Conservation (phyloP, 2,329 filamentous ascomycete species). For the Seiridium cupressi region DNA sequence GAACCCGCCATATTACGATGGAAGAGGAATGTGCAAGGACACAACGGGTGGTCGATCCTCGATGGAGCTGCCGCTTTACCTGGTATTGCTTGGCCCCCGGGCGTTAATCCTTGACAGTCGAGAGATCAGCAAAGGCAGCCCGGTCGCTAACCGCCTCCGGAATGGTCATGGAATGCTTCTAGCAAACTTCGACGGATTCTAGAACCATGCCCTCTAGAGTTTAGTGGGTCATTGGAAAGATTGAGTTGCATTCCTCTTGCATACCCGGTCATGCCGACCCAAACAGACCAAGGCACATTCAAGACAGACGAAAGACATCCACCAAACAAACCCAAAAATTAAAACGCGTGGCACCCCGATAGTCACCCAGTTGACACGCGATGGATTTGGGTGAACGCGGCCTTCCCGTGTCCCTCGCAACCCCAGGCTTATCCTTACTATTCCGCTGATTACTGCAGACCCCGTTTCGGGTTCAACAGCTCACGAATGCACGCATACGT, state of each 20-base stretch:
- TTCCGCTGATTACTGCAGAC: not conserved
- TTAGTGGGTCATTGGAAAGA: not conserved
- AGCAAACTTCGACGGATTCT: not conserved
- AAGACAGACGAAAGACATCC: not conserved
- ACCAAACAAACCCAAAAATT: not conserved
- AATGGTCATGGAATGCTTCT: not conserved
- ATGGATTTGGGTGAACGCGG: not conserved
- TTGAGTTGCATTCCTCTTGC: not conserved
- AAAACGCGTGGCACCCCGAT: not conserved
- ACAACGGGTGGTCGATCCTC: not conserved
- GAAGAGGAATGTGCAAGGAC: not conserved
- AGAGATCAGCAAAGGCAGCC: not conserved
- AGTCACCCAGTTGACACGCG: not conserved
- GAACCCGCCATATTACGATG: not conserved
- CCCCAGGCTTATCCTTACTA: not conserved
- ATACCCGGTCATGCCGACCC: slow-evolving; percentile 1
- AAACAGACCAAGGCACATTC: not conserved
- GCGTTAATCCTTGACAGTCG: not conserved
- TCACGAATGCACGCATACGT: not conserved
- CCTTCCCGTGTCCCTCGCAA: not conserved
- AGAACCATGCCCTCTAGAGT: not conserved
- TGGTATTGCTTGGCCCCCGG: not conserved
- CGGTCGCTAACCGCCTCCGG: not conserved
- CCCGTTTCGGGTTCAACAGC: not conserved
- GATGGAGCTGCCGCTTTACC: slow-evolving; percentile 2